Evolutionary conservation across 2,329 filamentous ascomycete species (phyloP).

Genomic region (Stemphylium vesicarium): DNA sequence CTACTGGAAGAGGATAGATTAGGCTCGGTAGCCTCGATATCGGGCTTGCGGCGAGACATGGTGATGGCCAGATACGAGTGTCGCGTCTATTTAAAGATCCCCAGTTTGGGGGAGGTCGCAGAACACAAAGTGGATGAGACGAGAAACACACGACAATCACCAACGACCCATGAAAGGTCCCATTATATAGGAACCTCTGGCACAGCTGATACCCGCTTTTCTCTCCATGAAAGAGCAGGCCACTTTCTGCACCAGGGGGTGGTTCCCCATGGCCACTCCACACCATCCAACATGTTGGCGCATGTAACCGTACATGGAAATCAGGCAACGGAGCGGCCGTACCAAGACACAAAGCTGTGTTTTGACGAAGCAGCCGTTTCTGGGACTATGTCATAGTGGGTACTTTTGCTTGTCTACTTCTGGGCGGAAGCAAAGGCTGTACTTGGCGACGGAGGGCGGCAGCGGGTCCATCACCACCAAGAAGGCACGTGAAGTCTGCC

Average conservation of each 20-base stretch:
- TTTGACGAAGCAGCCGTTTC: conserved; percentile 16
- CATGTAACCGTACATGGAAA: conserved; percentile 31
- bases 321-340: conserved; percentile 14
- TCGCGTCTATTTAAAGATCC: not conserved
- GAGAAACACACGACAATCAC: conserved; percentile 2
- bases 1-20: conserved; percentile 27
- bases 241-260: conserved; percentile 4
- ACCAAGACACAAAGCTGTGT: conserved; percentile 15
- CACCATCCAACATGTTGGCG: conserved; percentile 28
- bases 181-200: conserved; percentile 20
- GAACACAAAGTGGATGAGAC: conserved; percentile 12
- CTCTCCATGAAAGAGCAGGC: conserved; percentile 15
- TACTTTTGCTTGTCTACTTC: conserved; percentile 19
- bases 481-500: conserved; percentile 11
- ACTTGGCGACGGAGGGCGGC: conserved; percentile 27
- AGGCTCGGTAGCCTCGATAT: conserved; percentile 38
- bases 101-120: not conserved
- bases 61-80: conserved; percentile 1
- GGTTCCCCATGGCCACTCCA: conserved; percentile 24
- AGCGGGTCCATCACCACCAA: conserved; percentile 17
- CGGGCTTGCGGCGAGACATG: conserved; percentile 33
- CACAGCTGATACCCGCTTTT: conserved; percentile 13
- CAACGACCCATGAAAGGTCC: conserved; percentile 2
- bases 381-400: conserved; percentile 41
- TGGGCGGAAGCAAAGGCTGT: conserved; percentile 23